These are phyloP conservation scores for Crithidia fasciculata DNA, from an alignment of 208 protist species.

Conservation along the genomic window DNA sequence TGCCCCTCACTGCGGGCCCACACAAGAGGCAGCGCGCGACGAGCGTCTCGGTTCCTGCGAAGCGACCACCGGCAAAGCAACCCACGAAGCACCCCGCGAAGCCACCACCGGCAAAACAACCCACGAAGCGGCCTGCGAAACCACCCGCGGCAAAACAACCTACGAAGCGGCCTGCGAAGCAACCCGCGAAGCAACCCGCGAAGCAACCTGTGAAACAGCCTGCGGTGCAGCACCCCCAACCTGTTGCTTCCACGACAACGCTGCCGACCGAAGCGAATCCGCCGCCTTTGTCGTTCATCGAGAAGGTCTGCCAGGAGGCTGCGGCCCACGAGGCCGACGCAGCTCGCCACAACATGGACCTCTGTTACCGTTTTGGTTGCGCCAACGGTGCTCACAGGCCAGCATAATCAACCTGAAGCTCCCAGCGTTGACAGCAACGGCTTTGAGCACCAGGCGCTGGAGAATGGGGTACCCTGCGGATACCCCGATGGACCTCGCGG, in stretches of 20 bases:
- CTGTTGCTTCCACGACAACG: not conserved
- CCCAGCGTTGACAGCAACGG: not conserved
- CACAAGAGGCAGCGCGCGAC: too few relatives aligned
- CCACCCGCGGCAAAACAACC: too few relatives aligned
- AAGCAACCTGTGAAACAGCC: not conserved
- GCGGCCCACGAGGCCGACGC: not conserved
- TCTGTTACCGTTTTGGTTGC: not conserved
- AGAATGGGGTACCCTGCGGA: not conserved
- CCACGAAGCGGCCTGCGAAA: too few relatives aligned
- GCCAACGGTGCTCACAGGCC: not conserved
- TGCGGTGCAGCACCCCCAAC: not conserved
- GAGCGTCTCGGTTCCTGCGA: too few relatives aligned
- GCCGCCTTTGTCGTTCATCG: not conserved
- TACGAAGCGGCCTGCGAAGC: too few relatives aligned
- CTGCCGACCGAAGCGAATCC: not conserved
- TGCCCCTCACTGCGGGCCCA: too few relatives aligned
- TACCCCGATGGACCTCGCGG: not conserved
- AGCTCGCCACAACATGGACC: not conserved
- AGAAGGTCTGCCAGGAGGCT: not conserved
- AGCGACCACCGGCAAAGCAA: too few relatives aligned
- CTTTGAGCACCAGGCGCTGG: not conserved
- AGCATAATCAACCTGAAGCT: not conserved
- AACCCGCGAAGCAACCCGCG: too few relatives aligned
- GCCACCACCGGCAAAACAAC: too few relatives aligned
- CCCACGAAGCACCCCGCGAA: too few relatives aligned